Evolutionary conservation across 345 rosid genomes (phyloP).

Genomic region (Isatis tinctoria): DNA sequence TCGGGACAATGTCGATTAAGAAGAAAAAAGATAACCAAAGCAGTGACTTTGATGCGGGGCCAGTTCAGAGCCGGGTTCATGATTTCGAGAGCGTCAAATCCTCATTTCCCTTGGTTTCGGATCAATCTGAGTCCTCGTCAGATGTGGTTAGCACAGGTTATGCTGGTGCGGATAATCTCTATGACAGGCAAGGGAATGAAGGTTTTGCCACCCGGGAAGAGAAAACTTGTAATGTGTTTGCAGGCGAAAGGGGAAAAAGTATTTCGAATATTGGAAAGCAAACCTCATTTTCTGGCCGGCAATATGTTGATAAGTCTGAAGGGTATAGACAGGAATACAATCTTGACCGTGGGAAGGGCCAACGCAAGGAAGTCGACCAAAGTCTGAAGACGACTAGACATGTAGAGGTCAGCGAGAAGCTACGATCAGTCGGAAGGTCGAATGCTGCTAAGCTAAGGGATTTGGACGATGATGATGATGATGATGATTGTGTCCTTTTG

Average conservation of each 20-base stretch:
- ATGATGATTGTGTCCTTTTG: conserved; percentile 44
- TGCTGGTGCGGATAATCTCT: conserved; percentile 16
- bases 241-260: conserved; percentile 15
- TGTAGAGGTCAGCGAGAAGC: conserved; percentile 30
- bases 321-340: conserved; percentile 8
- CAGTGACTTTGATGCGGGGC: conserved; percentile 12
- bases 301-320: conserved; percentile 33
- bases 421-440: conserved; percentile 41
- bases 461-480: conserved; percentile 37
- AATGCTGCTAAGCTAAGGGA: conserved; percentile 34
- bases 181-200: conserved; percentile 18
- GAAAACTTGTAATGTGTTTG: conserved; percentile 6
- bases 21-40: conserved; percentile 35
- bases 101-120: conserved; percentile 40
- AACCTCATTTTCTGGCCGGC: conserved; percentile 24
- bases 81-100: conserved; percentile 41
- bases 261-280: conserved; percentile 13
- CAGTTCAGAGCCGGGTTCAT: neutral
- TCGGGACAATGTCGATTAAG: conserved; percentile 73
- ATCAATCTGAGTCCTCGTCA: conserved; percentile 19
- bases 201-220: conserved; percentile 19
- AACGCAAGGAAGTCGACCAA: conserved; percentile 24
- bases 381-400: conserved; percentile 34
- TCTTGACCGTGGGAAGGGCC: conserved; percentile 24
- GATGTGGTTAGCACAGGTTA: neutral